A percentile compares a stretch with the other conserved stretches of the same genome.
Evolutionary conservation across 306 rosid species (phyloP).

Genomic region (Arachis stenosperma): DNA sequence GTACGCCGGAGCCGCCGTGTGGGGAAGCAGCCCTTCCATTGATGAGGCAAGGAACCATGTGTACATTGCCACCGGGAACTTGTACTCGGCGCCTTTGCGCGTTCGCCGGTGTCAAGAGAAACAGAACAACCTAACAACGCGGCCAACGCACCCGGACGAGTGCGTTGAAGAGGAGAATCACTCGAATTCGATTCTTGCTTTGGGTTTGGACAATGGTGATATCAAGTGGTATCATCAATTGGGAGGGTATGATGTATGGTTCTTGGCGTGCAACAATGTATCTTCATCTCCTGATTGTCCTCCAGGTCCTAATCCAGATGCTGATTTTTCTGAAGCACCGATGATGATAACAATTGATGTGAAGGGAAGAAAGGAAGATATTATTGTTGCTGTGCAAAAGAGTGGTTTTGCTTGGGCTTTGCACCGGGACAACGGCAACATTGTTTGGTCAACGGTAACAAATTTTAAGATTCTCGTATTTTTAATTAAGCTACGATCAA

Average conservation of each 20-base stretch:
- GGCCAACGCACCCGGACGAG: constrained; percentile 42
- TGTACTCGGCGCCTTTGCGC: constrained; percentile 50
- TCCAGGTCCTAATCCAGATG: constrained; percentile 61
- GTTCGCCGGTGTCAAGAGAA: constrained; percentile 51
- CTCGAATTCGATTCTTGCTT: constrained; percentile 63
- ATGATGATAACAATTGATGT: constrained; percentile 47
- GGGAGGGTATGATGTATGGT: constrained; percentile 75
- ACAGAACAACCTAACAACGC: constrained; percentile 41
- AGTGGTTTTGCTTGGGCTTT: constrained; percentile 74
- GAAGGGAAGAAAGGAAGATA: constrained; percentile 46
- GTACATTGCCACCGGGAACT: constrained; percentile 63
- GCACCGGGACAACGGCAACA: constrained; percentile 47
- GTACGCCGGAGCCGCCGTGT: constrained; percentile 60
- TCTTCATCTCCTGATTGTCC: constrained; percentile 54
- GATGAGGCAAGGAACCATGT: constrained; percentile 49
- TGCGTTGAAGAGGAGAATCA: constrained; percentile 64
- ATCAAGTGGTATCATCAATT: constrained; percentile 59
- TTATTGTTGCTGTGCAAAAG: constrained; percentile 65
- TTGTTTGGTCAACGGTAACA: constrained; percentile 53
- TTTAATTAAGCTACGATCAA: no score
- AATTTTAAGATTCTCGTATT: neutral
- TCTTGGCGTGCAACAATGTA: constrained; percentile 41
- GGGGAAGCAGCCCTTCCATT: constrained; percentile 76
- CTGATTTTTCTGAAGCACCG: constrained; percentile 75
- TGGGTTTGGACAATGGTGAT: constrained; percentile 51